phyloP scores from a whole-genome alignment of 139 green algal species.

The Coelastrella sp. region DNA sequence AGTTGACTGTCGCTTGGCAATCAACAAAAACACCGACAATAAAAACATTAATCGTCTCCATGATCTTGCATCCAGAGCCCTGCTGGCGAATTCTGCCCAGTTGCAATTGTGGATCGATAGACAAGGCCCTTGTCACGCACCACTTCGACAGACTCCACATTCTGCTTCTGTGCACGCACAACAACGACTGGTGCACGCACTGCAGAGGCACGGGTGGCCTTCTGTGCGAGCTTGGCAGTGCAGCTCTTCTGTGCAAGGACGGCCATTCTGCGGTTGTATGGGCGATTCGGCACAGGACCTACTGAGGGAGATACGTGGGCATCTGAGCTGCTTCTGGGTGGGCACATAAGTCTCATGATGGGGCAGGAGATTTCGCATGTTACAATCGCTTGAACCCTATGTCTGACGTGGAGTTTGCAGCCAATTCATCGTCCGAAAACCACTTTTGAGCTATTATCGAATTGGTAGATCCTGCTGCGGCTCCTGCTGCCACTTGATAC shows the following conservation, averaged over 20 bases:
- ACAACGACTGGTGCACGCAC: conserved; percentile 62
- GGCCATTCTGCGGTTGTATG: conserved; percentile 10
- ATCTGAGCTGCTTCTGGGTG: background rate
- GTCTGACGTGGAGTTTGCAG: background rate
- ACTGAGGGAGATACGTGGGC: background rate
- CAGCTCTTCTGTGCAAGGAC: conserved; percentile 2
- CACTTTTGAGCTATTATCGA: background rate
- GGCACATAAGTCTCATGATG: background rate
- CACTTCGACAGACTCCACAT: conserved; percentile 54
- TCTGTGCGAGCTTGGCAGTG: conserved; percentile 14
- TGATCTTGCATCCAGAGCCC: background rate
- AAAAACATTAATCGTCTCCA: background rate
- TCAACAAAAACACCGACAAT: background rate
- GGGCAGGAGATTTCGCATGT: background rate
- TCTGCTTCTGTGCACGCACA: conserved; percentile 67
- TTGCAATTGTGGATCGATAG: background rate
- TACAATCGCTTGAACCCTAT: background rate
- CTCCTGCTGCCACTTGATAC: too few relatives aligned
- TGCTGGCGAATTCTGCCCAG: background rate
- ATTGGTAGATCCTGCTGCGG: too few relatives aligned
- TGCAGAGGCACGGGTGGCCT: conserved; percentile 37
- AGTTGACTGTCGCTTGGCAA: background rate
- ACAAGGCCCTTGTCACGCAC: background rate
- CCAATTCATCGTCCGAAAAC: background rate
- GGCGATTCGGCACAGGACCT: background rate